phyloP scores from a whole-genome alignment of 768 basidiomycete species.

The Tremella fuciformis region DNA sequence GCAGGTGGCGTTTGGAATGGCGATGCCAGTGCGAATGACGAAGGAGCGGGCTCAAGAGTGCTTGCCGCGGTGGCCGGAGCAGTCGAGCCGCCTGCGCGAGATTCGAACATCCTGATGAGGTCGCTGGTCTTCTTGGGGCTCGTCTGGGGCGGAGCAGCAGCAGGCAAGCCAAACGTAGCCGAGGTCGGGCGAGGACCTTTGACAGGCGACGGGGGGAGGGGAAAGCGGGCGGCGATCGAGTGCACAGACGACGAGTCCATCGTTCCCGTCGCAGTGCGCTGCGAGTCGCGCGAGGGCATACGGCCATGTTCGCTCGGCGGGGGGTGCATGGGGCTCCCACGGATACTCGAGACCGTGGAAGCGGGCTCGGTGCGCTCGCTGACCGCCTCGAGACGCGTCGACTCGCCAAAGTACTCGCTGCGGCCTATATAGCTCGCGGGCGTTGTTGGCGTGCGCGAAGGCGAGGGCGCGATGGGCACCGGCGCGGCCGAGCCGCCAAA shows the following conservation, averaged over 20 bases:
- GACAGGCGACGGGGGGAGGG: conserved; percentile 33
- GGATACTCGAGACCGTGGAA: conserved; percentile 9
- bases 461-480: not conserved
- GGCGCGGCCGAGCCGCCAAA: not conserved
- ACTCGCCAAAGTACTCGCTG: conserved; percentile 18
- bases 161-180: not conserved
- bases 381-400: conserved; percentile 28
- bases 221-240: conserved; percentile 27
- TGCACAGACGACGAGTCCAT: conserved; percentile 6
- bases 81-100: conserved; percentile 13
- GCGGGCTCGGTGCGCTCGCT: conserved; percentile 36
- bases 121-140: conserved; percentile 39
- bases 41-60: not conserved
- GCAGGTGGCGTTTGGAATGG: not conserved
- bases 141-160: conserved; percentile 14
- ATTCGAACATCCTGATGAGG: conserved; percentile 43
- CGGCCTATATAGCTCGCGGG: conserved; percentile 14
- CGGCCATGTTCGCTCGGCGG: conserved; percentile 1
- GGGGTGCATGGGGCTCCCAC: conserved; percentile 10
- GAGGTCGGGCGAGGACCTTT: conserved; percentile 20
- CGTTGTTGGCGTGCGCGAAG: conserved; percentile 4
- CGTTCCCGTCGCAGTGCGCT: not conserved
- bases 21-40: conserved; percentile 3
- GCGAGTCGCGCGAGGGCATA: conserved; percentile 1
- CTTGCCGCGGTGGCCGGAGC: not conserved